phyloP scores from a whole-genome alignment of 768 basidiomycete species.

The Lactarius trivialis region DNA sequence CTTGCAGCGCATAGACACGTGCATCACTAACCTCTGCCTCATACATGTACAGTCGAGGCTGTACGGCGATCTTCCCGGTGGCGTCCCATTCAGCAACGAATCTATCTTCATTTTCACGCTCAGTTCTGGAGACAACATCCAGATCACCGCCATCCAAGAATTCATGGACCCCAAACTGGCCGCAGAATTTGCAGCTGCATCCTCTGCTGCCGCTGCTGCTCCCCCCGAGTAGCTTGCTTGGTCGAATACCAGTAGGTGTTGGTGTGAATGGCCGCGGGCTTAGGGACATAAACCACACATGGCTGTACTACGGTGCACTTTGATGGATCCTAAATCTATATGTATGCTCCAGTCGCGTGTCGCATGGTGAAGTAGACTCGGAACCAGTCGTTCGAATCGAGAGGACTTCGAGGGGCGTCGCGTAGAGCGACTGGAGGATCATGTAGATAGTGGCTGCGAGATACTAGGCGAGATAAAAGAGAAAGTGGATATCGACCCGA shows the following conservation, averaged over 20 bases:
- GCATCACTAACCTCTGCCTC: not conserved
- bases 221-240: not conserved
- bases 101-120: conserved; percentile 14
- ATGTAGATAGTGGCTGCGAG: no score
- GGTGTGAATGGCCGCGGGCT: not conserved
- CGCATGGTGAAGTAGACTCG: no score
- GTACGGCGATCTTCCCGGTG: not conserved
- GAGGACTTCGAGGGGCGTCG: no score
- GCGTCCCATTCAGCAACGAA: not conserved
- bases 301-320: no score
- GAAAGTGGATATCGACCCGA: no score
- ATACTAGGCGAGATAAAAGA: no score
- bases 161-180: conserved; percentile 14
- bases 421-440: no score
- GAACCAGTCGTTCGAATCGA: no score
- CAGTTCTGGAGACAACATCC: conserved; percentile 2
- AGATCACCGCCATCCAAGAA: conserved; percentile 10
- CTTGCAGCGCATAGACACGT: not conserved
- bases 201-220: not conserved
- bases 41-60: conserved; percentile 6
- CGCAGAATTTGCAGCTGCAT: conserved; percentile 28
- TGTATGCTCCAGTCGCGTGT: no score
- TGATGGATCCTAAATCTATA: not conserved
- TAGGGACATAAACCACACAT: not conserved
- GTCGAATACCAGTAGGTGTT: not conserved